Conservation (phyloP, 345 rosid species). For the Carallia brachiata region DNA sequence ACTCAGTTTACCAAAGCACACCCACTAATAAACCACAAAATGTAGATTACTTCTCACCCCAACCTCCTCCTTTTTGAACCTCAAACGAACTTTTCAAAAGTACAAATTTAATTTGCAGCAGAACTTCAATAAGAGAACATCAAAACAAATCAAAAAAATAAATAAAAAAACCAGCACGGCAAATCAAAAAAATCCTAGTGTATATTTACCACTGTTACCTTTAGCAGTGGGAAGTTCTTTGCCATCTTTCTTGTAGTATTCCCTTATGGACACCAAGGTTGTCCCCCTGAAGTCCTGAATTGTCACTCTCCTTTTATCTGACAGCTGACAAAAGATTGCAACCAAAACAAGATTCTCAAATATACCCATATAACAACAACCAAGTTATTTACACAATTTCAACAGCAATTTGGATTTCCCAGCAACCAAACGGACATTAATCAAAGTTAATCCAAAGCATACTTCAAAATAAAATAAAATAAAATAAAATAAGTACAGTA, state of each 20-base stretch:
- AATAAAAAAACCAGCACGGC: background rate
- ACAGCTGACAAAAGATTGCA: constrained; percentile 36
- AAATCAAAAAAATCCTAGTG: background rate
- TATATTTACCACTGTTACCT: constrained; percentile 35
- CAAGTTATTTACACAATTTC: too few relatives aligned
- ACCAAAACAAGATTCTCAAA: background rate
- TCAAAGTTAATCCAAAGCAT: background rate
- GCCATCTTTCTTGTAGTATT: constrained; percentile 73
- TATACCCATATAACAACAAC: too few relatives aligned
- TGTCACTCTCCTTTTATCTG: constrained; percentile 78
- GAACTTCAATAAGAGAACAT: too few relatives aligned
- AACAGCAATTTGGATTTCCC: too few relatives aligned
- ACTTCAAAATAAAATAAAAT: background rate
- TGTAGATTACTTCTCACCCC: too few relatives aligned
- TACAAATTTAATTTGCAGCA: too few relatives aligned
- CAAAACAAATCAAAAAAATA: background rate
- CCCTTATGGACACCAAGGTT: constrained; percentile 78
- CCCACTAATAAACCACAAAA: too few relatives aligned
- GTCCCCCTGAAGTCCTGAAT: constrained; percentile 82
- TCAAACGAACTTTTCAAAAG: too few relatives aligned
- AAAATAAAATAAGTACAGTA: background rate
- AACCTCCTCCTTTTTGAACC: too few relatives aligned
- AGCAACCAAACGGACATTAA: background rate
- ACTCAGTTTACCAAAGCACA: too few relatives aligned
- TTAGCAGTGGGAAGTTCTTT: constrained; percentile 84